phyloP scores from a whole-genome alignment of 179 eudicot genomes.

The Actinidia arguta region DNA sequence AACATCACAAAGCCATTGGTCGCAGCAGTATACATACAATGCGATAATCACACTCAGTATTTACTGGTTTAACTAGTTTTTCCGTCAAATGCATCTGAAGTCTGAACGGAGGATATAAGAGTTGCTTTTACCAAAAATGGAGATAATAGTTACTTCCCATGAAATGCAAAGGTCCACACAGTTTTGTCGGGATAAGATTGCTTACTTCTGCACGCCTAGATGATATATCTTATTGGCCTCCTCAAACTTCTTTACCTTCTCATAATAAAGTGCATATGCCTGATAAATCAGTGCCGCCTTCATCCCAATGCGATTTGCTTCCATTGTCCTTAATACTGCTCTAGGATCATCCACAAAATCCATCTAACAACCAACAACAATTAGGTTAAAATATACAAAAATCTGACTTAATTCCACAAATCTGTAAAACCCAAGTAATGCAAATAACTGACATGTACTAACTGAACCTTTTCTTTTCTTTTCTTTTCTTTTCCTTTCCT shows the following conservation, averaged over 20 bases:
- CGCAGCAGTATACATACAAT: not conserved
- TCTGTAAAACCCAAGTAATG: not conserved
- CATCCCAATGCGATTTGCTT: constrained; percentile 64
- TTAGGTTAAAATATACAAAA: constrained; percentile 7
- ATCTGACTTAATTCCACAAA: not conserved
- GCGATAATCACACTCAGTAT: not conserved
- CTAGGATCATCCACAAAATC: constrained; percentile 94
- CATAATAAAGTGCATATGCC: constrained; percentile 94
- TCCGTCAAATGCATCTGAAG: not conserved
- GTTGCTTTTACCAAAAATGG: not conserved
- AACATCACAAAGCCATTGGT: not conserved
- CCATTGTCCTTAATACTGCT: constrained; percentile 71
- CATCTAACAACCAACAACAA: constrained; percentile 63
- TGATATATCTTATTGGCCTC: constrained; percentile 82
- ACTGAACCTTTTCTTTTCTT: not conserved
- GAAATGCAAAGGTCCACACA: not conserved
- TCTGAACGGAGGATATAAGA: not conserved
- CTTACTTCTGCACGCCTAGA: constrained; percentile 89
- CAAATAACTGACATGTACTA: not conserved
- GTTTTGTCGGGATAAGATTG: not conserved
- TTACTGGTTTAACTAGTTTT: not conserved
- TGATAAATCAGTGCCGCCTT: constrained; percentile 76
- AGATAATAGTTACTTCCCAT: not conserved
- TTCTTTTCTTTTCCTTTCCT: no score
- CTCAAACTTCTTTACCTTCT: constrained; percentile 84